Evolutionary conservation across 2,329 filamentous ascomycete species (phyloP).

Genomic region (Akanthomyces lecanii): DNA sequence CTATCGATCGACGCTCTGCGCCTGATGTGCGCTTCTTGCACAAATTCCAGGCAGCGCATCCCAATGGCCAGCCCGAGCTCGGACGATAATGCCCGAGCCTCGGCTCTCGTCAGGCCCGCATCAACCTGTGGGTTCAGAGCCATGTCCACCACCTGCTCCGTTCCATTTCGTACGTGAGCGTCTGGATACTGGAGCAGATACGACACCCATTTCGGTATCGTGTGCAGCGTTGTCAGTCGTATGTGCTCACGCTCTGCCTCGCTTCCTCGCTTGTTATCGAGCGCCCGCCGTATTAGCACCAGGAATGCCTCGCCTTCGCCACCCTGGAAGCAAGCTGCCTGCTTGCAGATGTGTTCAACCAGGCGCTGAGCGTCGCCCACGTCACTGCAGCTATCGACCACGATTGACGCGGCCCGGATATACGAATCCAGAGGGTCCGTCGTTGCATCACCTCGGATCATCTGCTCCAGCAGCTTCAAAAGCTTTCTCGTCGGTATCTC

Average conservation of each 20-base stretch:
- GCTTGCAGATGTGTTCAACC: slow-evolving; percentile 39
- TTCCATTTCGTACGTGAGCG: slow-evolving; percentile 35
- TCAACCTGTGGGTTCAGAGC: slow-evolving; percentile 38
- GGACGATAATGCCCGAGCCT: not conserved
- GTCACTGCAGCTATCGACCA: slow-evolving; percentile 42
- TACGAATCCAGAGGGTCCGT: slow-evolving; percentile 48
- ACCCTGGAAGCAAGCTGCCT: slow-evolving; percentile 43
- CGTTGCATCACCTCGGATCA: slow-evolving; percentile 44
- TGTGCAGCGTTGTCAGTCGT: slow-evolving; percentile 23
- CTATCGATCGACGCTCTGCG: slow-evolving; percentile 38
- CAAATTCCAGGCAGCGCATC: slow-evolving; percentile 41
- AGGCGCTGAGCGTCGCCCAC: slow-evolving; percentile 34
- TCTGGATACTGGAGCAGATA: slow-evolving; percentile 46
- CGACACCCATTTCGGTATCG: slow-evolving; percentile 47
- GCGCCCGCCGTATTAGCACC: slow-evolving; percentile 35
- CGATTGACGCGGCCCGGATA: slow-evolving; percentile 53
- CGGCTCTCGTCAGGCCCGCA: slow-evolving; percentile 22
- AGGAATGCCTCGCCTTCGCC: slow-evolving; percentile 47
- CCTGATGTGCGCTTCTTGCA: slow-evolving; percentile 44
- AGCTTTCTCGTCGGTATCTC: slow-evolving; percentile 49
- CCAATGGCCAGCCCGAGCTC: slow-evolving; percentile 39
- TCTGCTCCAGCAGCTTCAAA: slow-evolving; percentile 47
- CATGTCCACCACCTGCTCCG: slow-evolving; percentile 41
- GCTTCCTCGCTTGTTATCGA: slow-evolving; percentile 28
- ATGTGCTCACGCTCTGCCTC: slow-evolving; percentile 23